Evolutionary conservation across 805 yeast genomes (phyloP).

Genomic region (Tetrapisispora taiwanensis): DNA sequence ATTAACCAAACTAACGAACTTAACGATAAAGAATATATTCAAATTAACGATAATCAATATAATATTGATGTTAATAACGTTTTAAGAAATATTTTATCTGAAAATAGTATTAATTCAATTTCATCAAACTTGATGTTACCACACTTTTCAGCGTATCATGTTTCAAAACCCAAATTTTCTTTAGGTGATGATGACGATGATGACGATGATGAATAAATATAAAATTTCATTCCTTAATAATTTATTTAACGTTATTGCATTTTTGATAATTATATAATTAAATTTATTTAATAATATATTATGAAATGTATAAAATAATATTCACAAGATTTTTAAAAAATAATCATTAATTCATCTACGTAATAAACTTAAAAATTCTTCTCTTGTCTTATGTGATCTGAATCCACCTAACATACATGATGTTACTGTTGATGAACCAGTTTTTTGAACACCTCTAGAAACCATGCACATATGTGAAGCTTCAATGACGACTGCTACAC

Average conservation of each 20-base stretch:
- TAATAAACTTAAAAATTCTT: conserved; percentile 79
- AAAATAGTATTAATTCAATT: background rate
- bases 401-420: conserved; percentile 97
- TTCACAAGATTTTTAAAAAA: background rate
- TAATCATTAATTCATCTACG: conserved; percentile 37
- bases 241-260: too few species aligned
- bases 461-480: conserved; percentile 99
- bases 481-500: conserved; percentile 97
- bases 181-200: conserved; percentile 1
- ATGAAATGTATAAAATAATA: background rate
- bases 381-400: conserved; percentile 91
- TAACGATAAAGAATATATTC: background rate
- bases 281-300: too few species aligned
- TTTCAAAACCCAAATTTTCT: background rate
- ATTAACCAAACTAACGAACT: background rate
- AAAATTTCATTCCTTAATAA: background rate
- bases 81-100: background rate
- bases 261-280: background rate
- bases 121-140: background rate
- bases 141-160: background rate
- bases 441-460: conserved; percentile 91
- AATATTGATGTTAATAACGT: background rate
- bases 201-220: background rate
- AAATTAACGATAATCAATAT: background rate
- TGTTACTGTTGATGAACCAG: conserved; percentile 87